Conservation (phyloP, 495 filamentous ascomycete genomes). For the Xylaria curta region DNA sequence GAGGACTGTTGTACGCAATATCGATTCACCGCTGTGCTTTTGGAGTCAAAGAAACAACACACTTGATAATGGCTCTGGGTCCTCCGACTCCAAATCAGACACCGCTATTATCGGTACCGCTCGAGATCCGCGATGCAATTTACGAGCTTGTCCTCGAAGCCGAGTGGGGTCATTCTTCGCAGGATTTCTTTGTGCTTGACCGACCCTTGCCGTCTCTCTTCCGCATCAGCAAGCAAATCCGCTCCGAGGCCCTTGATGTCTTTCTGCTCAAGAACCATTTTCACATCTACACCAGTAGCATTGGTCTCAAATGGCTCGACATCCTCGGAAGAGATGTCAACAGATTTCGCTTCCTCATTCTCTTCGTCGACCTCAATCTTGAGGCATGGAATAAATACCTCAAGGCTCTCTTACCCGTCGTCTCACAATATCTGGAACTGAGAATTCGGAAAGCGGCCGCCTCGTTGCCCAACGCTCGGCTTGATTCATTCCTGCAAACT, state of each 20-base stretch:
- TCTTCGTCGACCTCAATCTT: constrained; percentile 27
- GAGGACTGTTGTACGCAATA: neutral
- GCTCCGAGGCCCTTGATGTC: constrained; percentile 26
- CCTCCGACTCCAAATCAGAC: neutral
- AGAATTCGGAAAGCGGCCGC: constrained; percentile 19
- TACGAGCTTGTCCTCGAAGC: constrained; percentile 10
- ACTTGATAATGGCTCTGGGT: neutral
- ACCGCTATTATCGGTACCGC: constrained; percentile 17
- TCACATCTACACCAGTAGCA: constrained; percentile 21
- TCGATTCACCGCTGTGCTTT: neutral
- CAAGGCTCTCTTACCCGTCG: constrained; percentile 12
- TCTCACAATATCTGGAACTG: constrained; percentile 17
- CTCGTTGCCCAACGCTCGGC: neutral
- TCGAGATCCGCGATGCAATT: constrained; percentile 25
- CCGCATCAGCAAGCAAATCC: constrained; percentile 29
- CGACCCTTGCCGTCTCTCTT: constrained; percentile 25
- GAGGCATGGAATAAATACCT: constrained; percentile 9
- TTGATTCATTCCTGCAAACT: neutral
- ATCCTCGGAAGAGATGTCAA: constrained; percentile 22
- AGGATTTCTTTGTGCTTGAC: constrained; percentile 24
- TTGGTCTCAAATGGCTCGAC: constrained; percentile 24
- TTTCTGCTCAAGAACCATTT: constrained; percentile 28
- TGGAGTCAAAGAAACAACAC: neutral
- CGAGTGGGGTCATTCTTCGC: constrained; percentile 21
- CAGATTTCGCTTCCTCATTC: constrained; percentile 22